Base-by-base conservation (phyloP, 2,329 filamentous ascomycete genomes). In the Rhytidhysteron rufulum region DNA sequence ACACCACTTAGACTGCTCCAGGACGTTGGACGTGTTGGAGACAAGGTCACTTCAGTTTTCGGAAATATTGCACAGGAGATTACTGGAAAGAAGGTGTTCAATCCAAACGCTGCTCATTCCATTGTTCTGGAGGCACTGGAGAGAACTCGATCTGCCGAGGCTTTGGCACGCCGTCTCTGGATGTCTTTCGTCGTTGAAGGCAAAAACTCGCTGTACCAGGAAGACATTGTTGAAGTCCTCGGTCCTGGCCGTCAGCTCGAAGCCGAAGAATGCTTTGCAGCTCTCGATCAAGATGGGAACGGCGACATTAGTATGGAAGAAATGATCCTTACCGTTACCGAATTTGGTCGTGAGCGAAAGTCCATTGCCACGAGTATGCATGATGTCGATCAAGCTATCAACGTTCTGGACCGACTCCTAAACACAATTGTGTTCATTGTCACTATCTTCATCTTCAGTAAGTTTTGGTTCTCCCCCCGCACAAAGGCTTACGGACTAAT, bases 121-220 rank as follows among this genome's bases (percentile, higher is more conserved):
- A 81, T 97, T 35, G 88, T 97, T 4, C 75, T 94, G 10, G 82
- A 94, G 60, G 93, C 91, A 7, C 74, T 97, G 22, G 90, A 96
- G 66, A 91, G 88, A 69, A 82, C 79, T 31, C 76, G 78, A 44
- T 86, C 88, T 5, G 88, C 89, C 0, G 90, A 97, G 63, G 93
- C 93, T n/a, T 72, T 97, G 42, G 90, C 88, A n/a, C 85, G 82
- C 51, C 85, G 93, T 57, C 84, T 97, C 47, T 97, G 93, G 93
- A 95, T 96, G 88, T 96, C 90, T 1, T 95, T 96, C 60, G 93
- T 95, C 2, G 81, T 93, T 4, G 91, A 97, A 66, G 89, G 88
- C 53, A 83, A 83, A 43, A 88, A 96, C 30, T 73, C 83, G 1
- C 74, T 98, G 7, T 87, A 79, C 51, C 67, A 78, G 7, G 88